These are phyloP conservation scores for Discostella pseudostelligera DNA, from an alignment of 108 stramenopile genomes.

Conservation along the genomic window DNA sequence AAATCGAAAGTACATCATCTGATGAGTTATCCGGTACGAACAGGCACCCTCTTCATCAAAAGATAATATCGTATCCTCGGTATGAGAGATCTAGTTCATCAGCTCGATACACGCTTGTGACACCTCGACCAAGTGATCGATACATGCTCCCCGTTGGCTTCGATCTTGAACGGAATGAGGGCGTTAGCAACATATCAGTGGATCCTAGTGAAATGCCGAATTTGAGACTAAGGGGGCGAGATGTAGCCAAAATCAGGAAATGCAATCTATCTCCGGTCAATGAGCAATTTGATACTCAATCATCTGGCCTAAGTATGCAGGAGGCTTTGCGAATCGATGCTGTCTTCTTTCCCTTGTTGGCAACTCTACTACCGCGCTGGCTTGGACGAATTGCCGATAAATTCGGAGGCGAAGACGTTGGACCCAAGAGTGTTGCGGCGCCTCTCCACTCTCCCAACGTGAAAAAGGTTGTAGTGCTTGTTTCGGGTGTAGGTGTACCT, in stretches of 20 bases:
- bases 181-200: slow-evolving; percentile 14
- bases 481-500: slow-evolving; percentile 87
- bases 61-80: slow-evolving; percentile 58
- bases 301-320: slow-evolving; percentile 8
- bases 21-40: not conserved
- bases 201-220: slow-evolving; percentile 47
- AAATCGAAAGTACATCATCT: not conserved
- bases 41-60: slow-evolving; percentile 12
- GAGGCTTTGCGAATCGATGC: slow-evolving; percentile 53
- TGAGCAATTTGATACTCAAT: not conserved
- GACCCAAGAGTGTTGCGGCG: slow-evolving; percentile 11
- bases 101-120: slow-evolving; percentile 57
- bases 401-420: slow-evolving; percentile 18
- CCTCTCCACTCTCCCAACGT: slow-evolving; percentile 37
- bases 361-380: slow-evolving; percentile 84
- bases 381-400: slow-evolving; percentile 56
- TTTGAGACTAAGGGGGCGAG: slow-evolving; percentile 68
- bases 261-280: not conserved
- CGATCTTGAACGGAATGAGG: slow-evolving; percentile 29
- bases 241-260: slow-evolving; percentile 47
- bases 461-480: slow-evolving; percentile 83
- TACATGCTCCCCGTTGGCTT: slow-evolving; percentile 65
- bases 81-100: slow-evolving; percentile 66
- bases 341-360: slow-evolving; percentile 90
- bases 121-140: slow-evolving; percentile 44